Evolutionary conservation across 1,139 yeast genomes (phyloP), one percentile per base, ranked within the genome.

Genomic region (Scheffersomyces lignicola): DNA sequence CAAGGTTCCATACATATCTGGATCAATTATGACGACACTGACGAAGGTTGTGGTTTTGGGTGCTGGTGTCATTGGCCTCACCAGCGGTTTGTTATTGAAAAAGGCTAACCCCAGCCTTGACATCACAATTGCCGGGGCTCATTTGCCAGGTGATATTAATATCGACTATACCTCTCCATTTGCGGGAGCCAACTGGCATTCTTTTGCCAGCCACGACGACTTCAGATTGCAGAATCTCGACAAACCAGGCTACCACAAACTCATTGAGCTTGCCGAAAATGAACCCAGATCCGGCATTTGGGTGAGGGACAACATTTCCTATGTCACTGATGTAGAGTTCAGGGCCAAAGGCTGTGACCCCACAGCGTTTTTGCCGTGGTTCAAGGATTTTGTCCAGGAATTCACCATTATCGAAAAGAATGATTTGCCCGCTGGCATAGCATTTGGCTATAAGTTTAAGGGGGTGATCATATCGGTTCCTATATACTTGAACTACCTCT

Each of bases 381-480:
- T 60, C 45, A 56, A 51, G n/a, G 52, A 55, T 24, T 45, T 60
- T 21, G 69, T 68, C n/a, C 52, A 59, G 18, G 69, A 61, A 7
- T 68, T 58, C 38, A 47, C 53, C 35, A 52, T 52, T 7, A 29
- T 72, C 2, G 47, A 52, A 1, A 32, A 39, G 1, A 36, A 43
- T 1, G 66, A 72, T 18, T 56, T 70, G 18, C 68, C 56, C 16
- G 44, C 42, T 0, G 71, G 58, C 1, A 49, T 56, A 10, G 51
- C 49, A 1, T 62, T 56, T 41, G 83, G 80, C 2, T 63, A 51
- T 36, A 54, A 51, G 32, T 78, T 54, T 47, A 65, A 62, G 31
- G 77, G 81, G 0, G 61, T 78, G 33, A 74, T 75, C 28, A 65
- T 78, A 29, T 61, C 77, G 8, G 73, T 73, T 3, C 69, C 77